phyloP scores from a whole-genome alignment of 352 stramenopile genomes.

The Phytophthora pistaciae region DNA sequence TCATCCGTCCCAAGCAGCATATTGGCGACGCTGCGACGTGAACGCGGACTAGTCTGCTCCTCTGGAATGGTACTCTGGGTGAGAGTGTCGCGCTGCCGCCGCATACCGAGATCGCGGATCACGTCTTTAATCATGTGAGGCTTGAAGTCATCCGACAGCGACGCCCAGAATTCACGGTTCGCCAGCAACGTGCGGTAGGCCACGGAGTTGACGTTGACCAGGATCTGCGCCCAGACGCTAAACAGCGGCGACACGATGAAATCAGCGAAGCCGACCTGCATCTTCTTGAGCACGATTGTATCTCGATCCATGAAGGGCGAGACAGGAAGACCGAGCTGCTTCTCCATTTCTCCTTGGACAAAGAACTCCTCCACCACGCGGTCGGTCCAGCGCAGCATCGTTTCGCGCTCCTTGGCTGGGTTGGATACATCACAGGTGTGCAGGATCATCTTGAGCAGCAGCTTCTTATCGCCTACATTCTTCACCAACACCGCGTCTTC shows the following conservation, averaged over 20 bases:
- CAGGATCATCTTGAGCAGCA: slow-evolving; percentile 91
- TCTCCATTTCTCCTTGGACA: slow-evolving; percentile 96
- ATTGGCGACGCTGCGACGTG: slow-evolving; percentile 48
- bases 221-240: slow-evolving; percentile 87
- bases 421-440: slow-evolving; percentile 97
- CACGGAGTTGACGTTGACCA: slow-evolving; percentile 68
- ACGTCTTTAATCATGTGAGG: slow-evolving; percentile 87
- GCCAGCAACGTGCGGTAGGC: slow-evolving; percentile 74
- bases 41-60: slow-evolving; percentile 44
- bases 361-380: slow-evolving; percentile 97
- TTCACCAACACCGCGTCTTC: slow-evolving; percentile 81
- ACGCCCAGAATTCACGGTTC: slow-evolving; percentile 89
- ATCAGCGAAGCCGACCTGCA: slow-evolving; percentile 96
- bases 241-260: slow-evolving; percentile 93
- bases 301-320: slow-evolving; percentile 95
- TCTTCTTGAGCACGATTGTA: slow-evolving; percentile 92
- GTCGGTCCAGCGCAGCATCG: slow-evolving; percentile 94
- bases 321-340: slow-evolving; percentile 86
- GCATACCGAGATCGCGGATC: slow-evolving; percentile 58
- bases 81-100: slow-evolving; percentile 45
- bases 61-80: slow-evolving; percentile 41
- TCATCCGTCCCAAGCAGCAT: slow-evolving; percentile 64
- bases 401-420: slow-evolving; percentile 87
- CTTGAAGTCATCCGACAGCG: slow-evolving; percentile 85
- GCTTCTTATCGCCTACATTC: slow-evolving; percentile 87